These are phyloP conservation scores for Yarrowia sp. DNA, from an alignment of 805 yeast genomes.

Conservation along the genomic window DNA sequence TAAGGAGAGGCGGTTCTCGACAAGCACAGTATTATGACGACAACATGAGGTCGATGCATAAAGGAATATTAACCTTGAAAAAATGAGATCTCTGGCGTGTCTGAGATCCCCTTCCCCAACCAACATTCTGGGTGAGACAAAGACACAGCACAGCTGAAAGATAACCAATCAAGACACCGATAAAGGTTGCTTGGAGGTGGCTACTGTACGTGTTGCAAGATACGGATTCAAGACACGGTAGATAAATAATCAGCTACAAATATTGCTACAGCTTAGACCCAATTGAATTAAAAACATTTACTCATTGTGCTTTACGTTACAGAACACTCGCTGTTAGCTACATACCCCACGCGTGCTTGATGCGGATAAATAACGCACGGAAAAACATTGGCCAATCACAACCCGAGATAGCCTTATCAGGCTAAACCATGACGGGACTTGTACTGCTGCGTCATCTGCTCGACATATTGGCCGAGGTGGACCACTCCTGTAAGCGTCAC, in stretches of 20 bases:
- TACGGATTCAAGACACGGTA: too few species aligned
- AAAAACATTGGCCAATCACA: constrained; percentile 19
- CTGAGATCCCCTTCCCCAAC: too few species aligned
- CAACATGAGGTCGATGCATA: too few species aligned
- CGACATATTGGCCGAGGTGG: constrained; percentile 28
- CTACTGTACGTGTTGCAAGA: too few species aligned
- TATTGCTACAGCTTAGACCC: neutral
- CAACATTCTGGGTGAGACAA: too few species aligned
- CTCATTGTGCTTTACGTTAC: constrained; percentile 1
- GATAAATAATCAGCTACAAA: too few species aligned
- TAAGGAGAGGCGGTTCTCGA: constrained; percentile 1
- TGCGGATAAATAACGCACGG: constrained; percentile 25
- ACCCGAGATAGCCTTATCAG: constrained; percentile 3
- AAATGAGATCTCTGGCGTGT: too few species aligned
- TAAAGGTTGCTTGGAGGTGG: too few species aligned
- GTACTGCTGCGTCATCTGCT: constrained; percentile 29
- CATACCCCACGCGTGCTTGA: constrained; percentile 13
- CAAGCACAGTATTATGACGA: too few species aligned
- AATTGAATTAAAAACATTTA: neutral
- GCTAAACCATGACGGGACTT: constrained; percentile 14
- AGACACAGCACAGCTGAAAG: too few species aligned
- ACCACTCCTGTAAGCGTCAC: constrained; percentile 25
- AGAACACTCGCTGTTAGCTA: neutral
- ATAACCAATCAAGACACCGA: neutral
- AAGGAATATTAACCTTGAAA: too few species aligned